Evolutionary conservation across 768 basidiomycete species (phyloP).

Genomic region (Podaxis sp.): DNA sequence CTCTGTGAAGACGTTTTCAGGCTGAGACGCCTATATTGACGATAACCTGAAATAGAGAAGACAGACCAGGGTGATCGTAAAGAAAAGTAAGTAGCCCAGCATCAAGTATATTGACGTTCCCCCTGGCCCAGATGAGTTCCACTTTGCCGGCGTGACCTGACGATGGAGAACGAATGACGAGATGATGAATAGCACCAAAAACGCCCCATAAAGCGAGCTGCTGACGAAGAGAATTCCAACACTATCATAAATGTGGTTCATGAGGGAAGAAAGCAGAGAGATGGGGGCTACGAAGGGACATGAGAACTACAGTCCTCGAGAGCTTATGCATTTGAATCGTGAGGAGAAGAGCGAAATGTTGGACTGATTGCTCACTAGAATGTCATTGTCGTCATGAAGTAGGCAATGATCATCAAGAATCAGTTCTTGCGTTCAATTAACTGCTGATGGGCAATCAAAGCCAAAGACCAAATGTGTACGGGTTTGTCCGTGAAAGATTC

Average conservation of each 20-base stretch:
- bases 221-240: not conserved
- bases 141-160: not conserved
- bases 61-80: not conserved
- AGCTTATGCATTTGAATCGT: not conserved
- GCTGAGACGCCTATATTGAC: not conserved
- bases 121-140: not conserved
- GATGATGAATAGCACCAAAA: not conserved
- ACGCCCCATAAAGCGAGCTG: constrained; percentile 2
- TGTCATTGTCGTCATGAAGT: too few relatives aligned
- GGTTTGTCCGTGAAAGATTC: too few relatives aligned
- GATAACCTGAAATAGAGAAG: not conserved
- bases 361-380: too few relatives aligned
- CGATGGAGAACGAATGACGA: constrained; percentile 2
- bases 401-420: too few relatives aligned
- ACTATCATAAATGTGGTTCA: not conserved
- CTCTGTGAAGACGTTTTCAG: not conserved
- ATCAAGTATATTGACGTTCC: not conserved
- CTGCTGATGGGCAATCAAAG: too few relatives aligned
- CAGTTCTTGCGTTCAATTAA: too few relatives aligned
- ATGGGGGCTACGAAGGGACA: not conserved
- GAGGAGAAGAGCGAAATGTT: not conserved
- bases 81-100: constrained; percentile 1
- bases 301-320: not conserved
- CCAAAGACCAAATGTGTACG: too few relatives aligned
- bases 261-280: not conserved